Base-by-base conservation (phyloP, 2,329 filamentous ascomycete genomes). In the Metarhizium humberi region DNA sequence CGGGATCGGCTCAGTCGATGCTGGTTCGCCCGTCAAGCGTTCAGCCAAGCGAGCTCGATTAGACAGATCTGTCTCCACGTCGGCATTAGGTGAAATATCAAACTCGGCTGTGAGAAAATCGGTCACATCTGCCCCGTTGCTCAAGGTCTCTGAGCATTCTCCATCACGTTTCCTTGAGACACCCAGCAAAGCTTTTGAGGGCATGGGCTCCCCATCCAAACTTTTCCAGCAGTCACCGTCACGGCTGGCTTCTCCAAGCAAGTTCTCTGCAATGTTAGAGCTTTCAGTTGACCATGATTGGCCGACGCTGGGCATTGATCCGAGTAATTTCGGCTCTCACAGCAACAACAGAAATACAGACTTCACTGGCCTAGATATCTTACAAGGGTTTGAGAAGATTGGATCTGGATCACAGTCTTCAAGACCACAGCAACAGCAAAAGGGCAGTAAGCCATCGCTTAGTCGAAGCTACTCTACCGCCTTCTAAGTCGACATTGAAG, bases 331-430 rank as follows among this genome's bases (percentile, higher is more conserved):
- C 61, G 66, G 67, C 43, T 63, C 66, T 2, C 62, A 75, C 48
- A 77, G 81, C 7, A 79, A 81, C 14, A 61, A 75, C 0, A 78
- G 83, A 40, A 73, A 74, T 3, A 76, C 81, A 56, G 82, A 85
- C 47, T 76, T 75, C 57, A 71, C 79, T 14, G 82, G 79, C 1
- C 78, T 90, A 52, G 87, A 91, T 63, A 85, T 91, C 60, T 78
- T 88, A 49, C 84, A 88, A 64, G 86, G 86, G 10, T 91, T 90
- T 63, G 82, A 86, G 66, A 87, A 85, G 72, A 90, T 91, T 66
- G 87, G 87, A 50, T 73, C 75, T 49, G 74, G 66, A 59, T 64
- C 66, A 34, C 66, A 72, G 58, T 47, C 63, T 55, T 55, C 66
- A 57, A 69, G 25, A 11, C 45, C 46, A 18, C 56, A 53, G 38